Base-by-base conservation (phyloP, 192 early-diverging fungal species). In the Linnemannia schmuckeri region DNA sequence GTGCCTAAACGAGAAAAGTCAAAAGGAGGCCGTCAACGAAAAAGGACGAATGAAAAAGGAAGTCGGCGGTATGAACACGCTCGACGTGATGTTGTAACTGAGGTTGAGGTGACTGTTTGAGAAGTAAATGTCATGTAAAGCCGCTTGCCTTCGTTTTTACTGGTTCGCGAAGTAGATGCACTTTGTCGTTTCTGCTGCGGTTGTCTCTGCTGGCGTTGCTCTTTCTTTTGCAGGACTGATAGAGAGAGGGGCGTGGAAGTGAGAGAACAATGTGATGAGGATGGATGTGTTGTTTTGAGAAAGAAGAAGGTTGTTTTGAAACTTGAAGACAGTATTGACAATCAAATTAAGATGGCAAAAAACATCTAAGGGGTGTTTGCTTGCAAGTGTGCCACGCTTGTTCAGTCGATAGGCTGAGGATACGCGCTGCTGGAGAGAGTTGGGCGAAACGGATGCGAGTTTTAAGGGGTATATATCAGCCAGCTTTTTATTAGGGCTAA, bases 341-440 rank as follows among this genome's bases (percentile, higher is more conserved):
- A 61, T 61, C n/a, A 24, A 61, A 61, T 27, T n/a, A 27, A 61
- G n/a, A 61, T 61, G 55, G 55, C 24, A 61, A 61, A 61, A 61
- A 27, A 10, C 55, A 52, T 22, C 49, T 52, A 61, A 61, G 55
- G 55, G 55, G 55, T 27, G 55, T 61, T 52, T 52, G n/a, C 61
- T 27, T 66, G 30, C 61, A 66, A 66, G 61, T 66, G 13, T 66
- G 61, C 61, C 61, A 66, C 61, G 61, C 57, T 61, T n/a, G 57
- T 12, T 9, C 10, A 27, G 30, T 66, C 30, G 6, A 66, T 66
- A 66, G 61, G 61, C 30, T 66, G 24, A 9, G 22, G 55, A 55
- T n/a, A 27, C 27, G 27, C 61, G 61, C 30, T n/a, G n/a, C 8
- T 24, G 55, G 7, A 22, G 55, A 24, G 55, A 4, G 30, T 66